Conservation (phyloP, 2,329 filamentous ascomycete genomes). For the Lasiodiplodia theobromae region DNA sequence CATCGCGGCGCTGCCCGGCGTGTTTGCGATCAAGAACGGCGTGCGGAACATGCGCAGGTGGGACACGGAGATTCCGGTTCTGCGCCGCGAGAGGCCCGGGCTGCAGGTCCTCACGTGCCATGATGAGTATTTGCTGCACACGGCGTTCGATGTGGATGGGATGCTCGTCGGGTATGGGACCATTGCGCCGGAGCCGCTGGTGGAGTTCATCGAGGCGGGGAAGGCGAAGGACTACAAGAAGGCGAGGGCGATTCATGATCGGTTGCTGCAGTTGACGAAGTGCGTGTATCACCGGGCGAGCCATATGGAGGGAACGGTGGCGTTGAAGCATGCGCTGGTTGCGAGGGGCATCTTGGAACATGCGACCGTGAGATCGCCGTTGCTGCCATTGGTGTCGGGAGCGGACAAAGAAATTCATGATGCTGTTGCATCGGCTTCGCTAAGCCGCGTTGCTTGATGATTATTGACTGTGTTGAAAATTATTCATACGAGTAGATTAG, state of each 20-base stretch:
- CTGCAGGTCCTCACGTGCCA: constrained; percentile 61
- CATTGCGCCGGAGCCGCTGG: constrained; percentile 59
- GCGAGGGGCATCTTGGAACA: constrained; percentile 59
- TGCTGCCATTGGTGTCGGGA: constrained; percentile 54
- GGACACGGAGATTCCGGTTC: constrained; percentile 63
- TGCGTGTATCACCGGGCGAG: constrained; percentile 63
- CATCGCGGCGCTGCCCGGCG: constrained; percentile 60
- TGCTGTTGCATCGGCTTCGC: constrained; percentile 45
- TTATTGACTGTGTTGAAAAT: no score
- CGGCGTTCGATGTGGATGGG: constrained; percentile 60
- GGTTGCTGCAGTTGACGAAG: constrained; percentile 59
- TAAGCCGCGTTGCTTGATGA: constrained; percentile 42
- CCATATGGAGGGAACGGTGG: constrained; percentile 63
- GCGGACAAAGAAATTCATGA: constrained; percentile 54
- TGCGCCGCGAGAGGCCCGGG: constrained; percentile 57
- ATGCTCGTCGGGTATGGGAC: constrained; percentile 64
- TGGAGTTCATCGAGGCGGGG: constrained; percentile 60
- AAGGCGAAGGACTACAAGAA: constrained; percentile 58
- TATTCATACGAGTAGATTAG: no score
- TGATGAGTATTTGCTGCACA: constrained; percentile 62
- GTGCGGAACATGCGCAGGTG: constrained; percentile 65
- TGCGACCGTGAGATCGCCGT: constrained; percentile 58
- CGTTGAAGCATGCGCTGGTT: constrained; percentile 60
- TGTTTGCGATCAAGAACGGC: constrained; percentile 65
- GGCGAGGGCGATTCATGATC: constrained; percentile 59